Conservation (phyloP, 352 stramenopile genomes). For the Thalassiosira livingstoniorum region DNA sequence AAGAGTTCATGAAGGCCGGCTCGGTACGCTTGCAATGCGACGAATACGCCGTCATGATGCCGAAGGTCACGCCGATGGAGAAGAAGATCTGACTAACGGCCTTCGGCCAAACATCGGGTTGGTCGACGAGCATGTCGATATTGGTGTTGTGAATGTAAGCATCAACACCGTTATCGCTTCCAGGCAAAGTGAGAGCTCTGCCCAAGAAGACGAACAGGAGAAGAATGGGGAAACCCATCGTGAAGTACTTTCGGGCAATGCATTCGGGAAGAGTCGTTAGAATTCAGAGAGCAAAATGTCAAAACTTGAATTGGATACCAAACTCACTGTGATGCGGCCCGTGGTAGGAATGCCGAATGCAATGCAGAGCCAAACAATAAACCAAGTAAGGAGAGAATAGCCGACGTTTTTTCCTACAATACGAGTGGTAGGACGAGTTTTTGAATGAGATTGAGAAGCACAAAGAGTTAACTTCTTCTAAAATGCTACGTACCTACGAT, state of each 20-base stretch:
- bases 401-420: constrained; percentile 69
- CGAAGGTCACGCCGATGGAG: constrained; percentile 56
- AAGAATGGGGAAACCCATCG: constrained; percentile 70
- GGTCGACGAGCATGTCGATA: constrained; percentile 44
- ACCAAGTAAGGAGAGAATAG: constrained; percentile 67
- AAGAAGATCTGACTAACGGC: constrained; percentile 74
- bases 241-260: too few species aligned
- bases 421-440: too few species aligned
- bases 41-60: constrained; percentile 62
- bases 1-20: constrained; percentile 52
- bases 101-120: constrained; percentile 20
- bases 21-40: constrained; percentile 35
- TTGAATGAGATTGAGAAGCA: too few species aligned
- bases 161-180: constrained; percentile 49
- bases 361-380: constrained; percentile 62
- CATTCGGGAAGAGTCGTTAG: too few species aligned
- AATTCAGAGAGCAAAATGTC: too few species aligned
- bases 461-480: too few species aligned
- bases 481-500: too few species aligned
- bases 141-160: constrained; percentile 47
- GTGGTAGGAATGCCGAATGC: constrained; percentile 71
- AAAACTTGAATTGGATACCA: too few species aligned
- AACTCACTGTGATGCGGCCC: constrained; percentile 64
- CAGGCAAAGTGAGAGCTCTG: constrained; percentile 56
- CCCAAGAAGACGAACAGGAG: constrained; percentile 72